A percentile compares a stretch with the other conserved stretches of the same genome.
phyloP scores from a whole-genome alignment of 169 alveolate species.

The Plasmodium blacklocki region DNA sequence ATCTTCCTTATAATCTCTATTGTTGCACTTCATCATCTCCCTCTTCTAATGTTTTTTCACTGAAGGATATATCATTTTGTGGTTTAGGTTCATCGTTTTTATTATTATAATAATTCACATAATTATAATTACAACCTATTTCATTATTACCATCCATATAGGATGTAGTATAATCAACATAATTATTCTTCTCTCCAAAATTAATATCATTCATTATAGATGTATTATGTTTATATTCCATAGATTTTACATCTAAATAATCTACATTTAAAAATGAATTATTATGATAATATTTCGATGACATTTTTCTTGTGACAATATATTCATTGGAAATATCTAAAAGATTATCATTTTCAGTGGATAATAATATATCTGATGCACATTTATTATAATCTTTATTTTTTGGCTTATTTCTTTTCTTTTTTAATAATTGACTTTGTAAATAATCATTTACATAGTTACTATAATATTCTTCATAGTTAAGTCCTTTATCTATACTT shows the following conservation, averaged over 20 bases:
- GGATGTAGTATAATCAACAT: not conserved
- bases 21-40: not conserved
- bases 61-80: conserved; percentile 23
- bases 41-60: conserved; percentile 28
- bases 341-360: not conserved
- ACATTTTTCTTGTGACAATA: not conserved
- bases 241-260: not conserved
- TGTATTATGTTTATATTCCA: not conserved
- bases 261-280: not conserved
- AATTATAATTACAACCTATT: conserved; percentile 6
- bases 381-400: not conserved
- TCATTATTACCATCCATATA: conserved; percentile 9
- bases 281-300: not conserved
- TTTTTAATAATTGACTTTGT: conserved; percentile 33
- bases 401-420: conserved; percentile 17
- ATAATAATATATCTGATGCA: conserved; percentile 1
- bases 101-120: conserved; percentile 15
- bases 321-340: not conserved
- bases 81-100: not conserved
- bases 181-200: not conserved
- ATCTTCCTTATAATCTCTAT: not conserved
- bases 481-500: conserved; percentile 15
- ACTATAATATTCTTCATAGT: conserved; percentile 51
- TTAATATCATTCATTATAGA: not conserved
- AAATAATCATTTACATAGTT: conserved; percentile 61